These are phyloP conservation scores for Leishmania arabica DNA, from an alignment of 208 protist species.

Conservation along the genomic window DNA sequence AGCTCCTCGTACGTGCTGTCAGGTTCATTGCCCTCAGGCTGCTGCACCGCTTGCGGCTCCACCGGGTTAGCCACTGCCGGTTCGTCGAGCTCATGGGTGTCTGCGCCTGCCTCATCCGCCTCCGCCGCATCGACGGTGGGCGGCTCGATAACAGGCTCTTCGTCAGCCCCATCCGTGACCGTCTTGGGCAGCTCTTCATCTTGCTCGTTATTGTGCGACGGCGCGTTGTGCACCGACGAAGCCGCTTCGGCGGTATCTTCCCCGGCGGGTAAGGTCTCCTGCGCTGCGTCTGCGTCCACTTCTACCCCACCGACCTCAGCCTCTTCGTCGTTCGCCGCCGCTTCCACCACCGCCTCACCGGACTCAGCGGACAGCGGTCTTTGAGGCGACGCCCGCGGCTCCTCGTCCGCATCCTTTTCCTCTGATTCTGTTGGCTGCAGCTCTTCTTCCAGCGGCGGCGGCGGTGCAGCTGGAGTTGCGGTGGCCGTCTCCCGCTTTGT, in stretches of 20 bases:
- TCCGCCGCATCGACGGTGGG: constrained; percentile 7
- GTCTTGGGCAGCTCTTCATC: not conserved
- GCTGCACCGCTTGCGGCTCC: not conserved
- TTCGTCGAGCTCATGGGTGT: constrained; percentile 2
- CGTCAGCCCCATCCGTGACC: not conserved
- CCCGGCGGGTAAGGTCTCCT: not conserved
- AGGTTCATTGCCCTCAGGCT: not conserved
- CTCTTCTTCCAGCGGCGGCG: not conserved
- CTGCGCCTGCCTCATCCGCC: not conserved
- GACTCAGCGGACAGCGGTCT: not conserved
- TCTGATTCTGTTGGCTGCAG: not conserved
- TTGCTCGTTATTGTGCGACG: not conserved
- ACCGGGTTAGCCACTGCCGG: not conserved
- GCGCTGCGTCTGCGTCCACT: not conserved
- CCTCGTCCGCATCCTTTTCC: constrained; percentile 6
- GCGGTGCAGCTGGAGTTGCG: not conserved
- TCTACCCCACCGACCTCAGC: not conserved
- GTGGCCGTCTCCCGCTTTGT: not conserved
- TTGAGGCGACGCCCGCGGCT: not conserved
- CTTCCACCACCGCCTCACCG: constrained; percentile 5
- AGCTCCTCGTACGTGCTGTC: constrained; percentile 6
- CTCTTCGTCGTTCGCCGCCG: not conserved
- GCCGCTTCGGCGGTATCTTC: not conserved
- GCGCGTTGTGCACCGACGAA: not conserved
- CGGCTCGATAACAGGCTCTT: not conserved